Conservation (phyloP, 805 yeast species). For the Maudiozyma barnettii region DNA sequence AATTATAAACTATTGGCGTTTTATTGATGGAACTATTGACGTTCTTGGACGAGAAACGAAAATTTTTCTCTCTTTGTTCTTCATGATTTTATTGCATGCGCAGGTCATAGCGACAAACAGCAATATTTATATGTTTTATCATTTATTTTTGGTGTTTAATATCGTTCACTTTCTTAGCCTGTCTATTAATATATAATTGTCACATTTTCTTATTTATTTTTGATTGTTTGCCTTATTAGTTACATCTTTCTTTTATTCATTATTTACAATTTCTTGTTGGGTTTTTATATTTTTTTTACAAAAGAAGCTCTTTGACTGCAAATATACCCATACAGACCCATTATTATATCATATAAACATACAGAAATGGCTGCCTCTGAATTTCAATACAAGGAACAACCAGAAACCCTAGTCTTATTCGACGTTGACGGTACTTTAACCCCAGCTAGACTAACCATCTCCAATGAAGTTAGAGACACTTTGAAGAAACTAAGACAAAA, state of each 20-base stretch:
- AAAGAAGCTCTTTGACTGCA: slow-evolving; percentile 4
- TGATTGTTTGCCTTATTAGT: background rate
- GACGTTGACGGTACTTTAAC: slow-evolving; percentile 98
- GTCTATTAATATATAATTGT: too few relatives aligned
- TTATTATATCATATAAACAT: background rate
- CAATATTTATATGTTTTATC: too few relatives aligned
- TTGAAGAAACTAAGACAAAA: slow-evolving; percentile 75
- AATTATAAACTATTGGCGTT: too few relatives aligned
- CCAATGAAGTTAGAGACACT: slow-evolving; percentile 67
- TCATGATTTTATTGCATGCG: too few relatives aligned
- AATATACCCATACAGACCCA: background rate
- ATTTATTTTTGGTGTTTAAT: too few relatives aligned
- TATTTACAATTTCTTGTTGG: background rate
- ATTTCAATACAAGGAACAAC: slow-evolving; percentile 67
- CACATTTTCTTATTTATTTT: background rate
- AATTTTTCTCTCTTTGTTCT: too few relatives aligned
- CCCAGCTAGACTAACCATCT: slow-evolving; percentile 80
- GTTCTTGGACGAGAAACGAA: too few relatives aligned
- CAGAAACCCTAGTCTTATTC: slow-evolving; percentile 81
- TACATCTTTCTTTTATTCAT: background rate
- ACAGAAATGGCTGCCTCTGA: slow-evolving; percentile 32
- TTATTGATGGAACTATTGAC: too few relatives aligned
- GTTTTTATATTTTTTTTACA: background rate
- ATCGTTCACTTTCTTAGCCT: too few relatives aligned
- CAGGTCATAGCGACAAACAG: too few relatives aligned